Percentiles rank a stretch among this genome's conserved stretches.
These are phyloP conservation scores for Hylodesmum podocarpum DNA, from an alignment of 306 rosid genomes.

Conservation along the genomic window DNA sequence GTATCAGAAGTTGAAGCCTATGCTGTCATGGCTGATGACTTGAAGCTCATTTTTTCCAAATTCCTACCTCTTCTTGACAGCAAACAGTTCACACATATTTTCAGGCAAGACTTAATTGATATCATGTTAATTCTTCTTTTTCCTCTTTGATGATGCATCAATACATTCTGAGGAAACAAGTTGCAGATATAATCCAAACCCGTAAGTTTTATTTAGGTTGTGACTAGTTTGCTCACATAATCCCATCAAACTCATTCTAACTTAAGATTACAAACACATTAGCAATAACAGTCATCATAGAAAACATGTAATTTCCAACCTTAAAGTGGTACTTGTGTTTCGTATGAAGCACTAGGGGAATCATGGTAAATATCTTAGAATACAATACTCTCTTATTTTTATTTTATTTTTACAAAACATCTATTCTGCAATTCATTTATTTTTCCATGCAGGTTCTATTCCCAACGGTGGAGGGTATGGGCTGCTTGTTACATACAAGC, in stretches of 20 bases:
- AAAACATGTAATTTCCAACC: not conserved
- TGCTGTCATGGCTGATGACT: constrained; percentile 74
- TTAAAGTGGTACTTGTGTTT: not conserved
- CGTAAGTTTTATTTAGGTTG: not conserved
- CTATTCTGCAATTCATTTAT: not conserved
- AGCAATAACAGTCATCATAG: not conserved
- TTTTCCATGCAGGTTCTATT: constrained; percentile 32
- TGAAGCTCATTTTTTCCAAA: constrained; percentile 65
- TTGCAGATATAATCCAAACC: not conserved
- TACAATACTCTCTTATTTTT: not conserved
- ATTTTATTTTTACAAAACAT: not conserved
- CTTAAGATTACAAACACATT: too few species aligned
- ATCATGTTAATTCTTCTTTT: not conserved
- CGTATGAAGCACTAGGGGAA: not conserved
- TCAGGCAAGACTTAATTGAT: constrained; percentile 51
- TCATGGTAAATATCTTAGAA: not conserved
- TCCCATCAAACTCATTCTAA: not conserved
- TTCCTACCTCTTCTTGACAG: constrained; percentile 59
- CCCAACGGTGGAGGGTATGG: constrained; percentile 80
- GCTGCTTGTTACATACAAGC: constrained; percentile 63
- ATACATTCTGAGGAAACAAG: not conserved
- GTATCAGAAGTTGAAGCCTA: constrained; percentile 85
- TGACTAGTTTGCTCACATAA: not conserved
- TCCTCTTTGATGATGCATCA: not conserved
- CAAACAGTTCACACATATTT: constrained; percentile 60